Evolutionary conservation across 345 rosid genomes (phyloP).

Genomic region (Mallotus nudiflorus): DNA sequence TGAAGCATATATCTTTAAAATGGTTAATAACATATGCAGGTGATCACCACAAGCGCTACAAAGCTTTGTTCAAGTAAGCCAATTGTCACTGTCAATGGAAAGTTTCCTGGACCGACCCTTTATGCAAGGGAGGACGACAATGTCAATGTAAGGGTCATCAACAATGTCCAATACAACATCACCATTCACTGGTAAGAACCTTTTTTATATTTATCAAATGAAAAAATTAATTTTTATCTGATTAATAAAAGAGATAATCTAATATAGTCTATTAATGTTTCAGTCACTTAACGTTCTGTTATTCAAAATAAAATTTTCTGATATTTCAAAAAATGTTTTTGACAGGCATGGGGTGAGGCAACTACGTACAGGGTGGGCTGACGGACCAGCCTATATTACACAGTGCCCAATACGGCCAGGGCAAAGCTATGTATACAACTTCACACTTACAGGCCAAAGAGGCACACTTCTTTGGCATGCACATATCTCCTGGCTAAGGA

Average conservation of each 20-base stretch:
- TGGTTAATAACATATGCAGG: constrained; percentile 34
- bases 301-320: no score
- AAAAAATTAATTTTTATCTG: no score
- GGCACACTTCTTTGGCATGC: constrained; percentile 83
- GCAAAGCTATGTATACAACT: constrained; percentile 56
- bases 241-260: no score
- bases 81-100: constrained; percentile 57
- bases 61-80: constrained; percentile 67
- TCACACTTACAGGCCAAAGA: constrained; percentile 68
- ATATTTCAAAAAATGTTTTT: no score
- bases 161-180: constrained; percentile 56
- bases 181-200: constrained; percentile 68
- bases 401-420: constrained; percentile 31
- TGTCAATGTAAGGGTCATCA: constrained; percentile 55
- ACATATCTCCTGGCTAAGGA: constrained; percentile 73
- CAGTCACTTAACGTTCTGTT: no score
- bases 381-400: constrained; percentile 74
- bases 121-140: constrained; percentile 69
- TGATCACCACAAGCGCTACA: constrained; percentile 52
- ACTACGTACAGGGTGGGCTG: constrained; percentile 66
- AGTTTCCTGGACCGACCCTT: constrained; percentile 73
- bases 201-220: no score
- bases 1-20: no score
- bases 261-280: no score
- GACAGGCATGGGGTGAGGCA: constrained; percentile 79